phyloP scores from a whole-genome alignment of 495 filamentous ascomycete genomes.

The Bacidia gigantensis region DNA sequence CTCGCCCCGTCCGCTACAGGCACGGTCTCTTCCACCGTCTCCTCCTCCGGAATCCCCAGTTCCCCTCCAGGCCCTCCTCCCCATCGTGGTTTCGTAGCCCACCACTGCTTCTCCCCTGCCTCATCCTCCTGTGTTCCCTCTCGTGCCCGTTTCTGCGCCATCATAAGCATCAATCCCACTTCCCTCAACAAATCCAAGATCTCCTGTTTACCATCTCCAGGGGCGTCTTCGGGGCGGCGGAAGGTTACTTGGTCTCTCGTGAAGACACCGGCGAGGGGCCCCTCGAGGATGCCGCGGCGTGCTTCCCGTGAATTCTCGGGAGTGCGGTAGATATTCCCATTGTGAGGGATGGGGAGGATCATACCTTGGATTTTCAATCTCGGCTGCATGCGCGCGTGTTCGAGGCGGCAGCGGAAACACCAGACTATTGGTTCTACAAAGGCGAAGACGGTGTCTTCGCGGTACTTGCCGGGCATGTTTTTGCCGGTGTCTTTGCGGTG shows the following conservation, averaged over 20 bases:
- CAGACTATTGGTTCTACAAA: conserved; percentile 71
- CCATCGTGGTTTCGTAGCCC: conserved; percentile 60
- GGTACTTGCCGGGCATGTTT: conserved; percentile 64
- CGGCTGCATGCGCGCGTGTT: conserved; percentile 46
- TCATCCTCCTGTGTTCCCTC: conserved; percentile 51
- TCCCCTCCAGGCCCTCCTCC: conserved; percentile 58
- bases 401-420: conserved; percentile 64
- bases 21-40: conserved; percentile 10
- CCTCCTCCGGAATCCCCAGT: conserved; percentile 35
- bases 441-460: conserved; percentile 51
- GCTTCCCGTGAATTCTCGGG: conserved; percentile 56
- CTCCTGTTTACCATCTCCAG: conserved; percentile 40
- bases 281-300: conserved; percentile 59
- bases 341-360: conserved; percentile 38
- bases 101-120: conserved; percentile 70
- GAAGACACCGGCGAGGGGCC: conserved; percentile 48
- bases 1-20: conserved; percentile 2
- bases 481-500: conserved; percentile 47
- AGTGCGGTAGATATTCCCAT: conserved; percentile 47
- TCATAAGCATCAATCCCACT: conserved; percentile 55
- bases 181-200: conserved; percentile 60
- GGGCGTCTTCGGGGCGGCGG: conserved; percentile 23
- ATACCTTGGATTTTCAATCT: conserved; percentile 42
- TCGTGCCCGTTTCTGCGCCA: conserved; percentile 70
- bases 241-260: conserved; percentile 46